Evolutionary conservation across 164 flowering plant species (phyloP).

Genomic region (Vitis rotundifolia): DNA sequence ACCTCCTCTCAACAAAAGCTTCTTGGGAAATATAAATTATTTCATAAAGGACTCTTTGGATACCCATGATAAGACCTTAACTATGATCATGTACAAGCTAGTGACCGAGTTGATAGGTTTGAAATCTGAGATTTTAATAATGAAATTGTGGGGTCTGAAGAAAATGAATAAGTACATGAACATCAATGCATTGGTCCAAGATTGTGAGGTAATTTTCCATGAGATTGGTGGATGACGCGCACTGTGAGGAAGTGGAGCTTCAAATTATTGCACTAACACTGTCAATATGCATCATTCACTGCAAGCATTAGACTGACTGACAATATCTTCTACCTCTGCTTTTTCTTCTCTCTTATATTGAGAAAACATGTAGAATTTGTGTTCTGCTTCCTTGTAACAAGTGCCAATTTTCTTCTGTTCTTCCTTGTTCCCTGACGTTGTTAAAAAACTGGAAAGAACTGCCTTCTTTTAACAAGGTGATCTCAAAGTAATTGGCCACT

Average conservation of each 20-base stretch:
- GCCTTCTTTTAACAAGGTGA: constrained; percentile 3
- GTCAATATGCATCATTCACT: background rate
- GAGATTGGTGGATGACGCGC: too few relatives aligned
- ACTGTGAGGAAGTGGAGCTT: background rate
- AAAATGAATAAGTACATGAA: too few relatives aligned
- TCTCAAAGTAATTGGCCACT: constrained; percentile 20
- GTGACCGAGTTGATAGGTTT: too few relatives aligned
- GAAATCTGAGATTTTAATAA: too few relatives aligned
- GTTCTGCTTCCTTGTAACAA: background rate
- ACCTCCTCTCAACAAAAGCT: too few relatives aligned
- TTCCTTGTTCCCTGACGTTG: background rate
- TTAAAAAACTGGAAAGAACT: background rate
- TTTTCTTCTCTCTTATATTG: background rate
- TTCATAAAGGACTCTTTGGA: too few relatives aligned
- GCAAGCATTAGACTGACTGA: background rate
- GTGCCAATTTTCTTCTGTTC: background rate
- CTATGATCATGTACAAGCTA: too few relatives aligned
- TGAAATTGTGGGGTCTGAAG: too few relatives aligned
- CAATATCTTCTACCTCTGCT: background rate
- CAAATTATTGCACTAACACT: background rate
- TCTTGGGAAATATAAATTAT: too few relatives aligned
- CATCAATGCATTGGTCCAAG: too few relatives aligned
- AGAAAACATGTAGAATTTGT: background rate
- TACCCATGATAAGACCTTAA: too few relatives aligned
- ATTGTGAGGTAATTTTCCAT: too few relatives aligned